These are phyloP conservation scores for Penicillium sp. DNA, from an alignment of 2,329 filamentous ascomycete species.

Conservation along the genomic window DNA sequence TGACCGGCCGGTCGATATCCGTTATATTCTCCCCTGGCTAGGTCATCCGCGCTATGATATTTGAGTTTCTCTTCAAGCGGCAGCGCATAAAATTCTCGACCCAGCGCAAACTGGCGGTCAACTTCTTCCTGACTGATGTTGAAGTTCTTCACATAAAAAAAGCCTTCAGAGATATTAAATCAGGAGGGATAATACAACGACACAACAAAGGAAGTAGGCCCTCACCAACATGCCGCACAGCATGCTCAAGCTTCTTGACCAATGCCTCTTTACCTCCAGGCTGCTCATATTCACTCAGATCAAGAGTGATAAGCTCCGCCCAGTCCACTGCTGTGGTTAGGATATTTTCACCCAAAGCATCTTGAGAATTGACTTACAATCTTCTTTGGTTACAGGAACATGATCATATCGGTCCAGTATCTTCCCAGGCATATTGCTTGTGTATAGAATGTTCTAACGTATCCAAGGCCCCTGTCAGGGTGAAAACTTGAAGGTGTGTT, in stretches of 20 bases:
- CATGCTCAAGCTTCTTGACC: conserved; percentile 60
- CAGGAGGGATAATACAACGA: neutral
- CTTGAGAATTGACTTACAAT: conserved; percentile 30
- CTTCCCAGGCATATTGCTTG: conserved; percentile 29
- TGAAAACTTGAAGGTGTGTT: neutral
- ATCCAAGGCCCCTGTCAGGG: neutral
- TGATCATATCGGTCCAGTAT: conserved; percentile 48
- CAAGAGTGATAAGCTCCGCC: conserved; percentile 63
- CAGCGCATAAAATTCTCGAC: conserved; percentile 61
- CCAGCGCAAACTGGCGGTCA: conserved; percentile 65
- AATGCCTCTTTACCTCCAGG: conserved; percentile 60
- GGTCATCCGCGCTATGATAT: conserved; percentile 52
- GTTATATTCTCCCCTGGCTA: conserved; percentile 61
- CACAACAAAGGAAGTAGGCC: neutral
- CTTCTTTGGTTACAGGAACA: conserved; percentile 53
- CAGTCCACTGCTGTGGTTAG: conserved; percentile 44
- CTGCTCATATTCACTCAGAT: conserved; percentile 58
- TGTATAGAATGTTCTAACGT: no score
- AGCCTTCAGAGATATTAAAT: conserved; percentile 40
- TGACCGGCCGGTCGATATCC: conserved; percentile 58
- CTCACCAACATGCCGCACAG: conserved; percentile 51
- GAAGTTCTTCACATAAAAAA: conserved; percentile 68
- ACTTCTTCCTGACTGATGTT: conserved; percentile 65
- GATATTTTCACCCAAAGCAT: neutral
- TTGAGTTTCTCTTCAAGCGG: conserved; percentile 63